Evolutionary conservation across 164 flowering plant species (phyloP), one percentile per base, ranked within the genome.

Genomic region (Magnolia sinica): DNA sequence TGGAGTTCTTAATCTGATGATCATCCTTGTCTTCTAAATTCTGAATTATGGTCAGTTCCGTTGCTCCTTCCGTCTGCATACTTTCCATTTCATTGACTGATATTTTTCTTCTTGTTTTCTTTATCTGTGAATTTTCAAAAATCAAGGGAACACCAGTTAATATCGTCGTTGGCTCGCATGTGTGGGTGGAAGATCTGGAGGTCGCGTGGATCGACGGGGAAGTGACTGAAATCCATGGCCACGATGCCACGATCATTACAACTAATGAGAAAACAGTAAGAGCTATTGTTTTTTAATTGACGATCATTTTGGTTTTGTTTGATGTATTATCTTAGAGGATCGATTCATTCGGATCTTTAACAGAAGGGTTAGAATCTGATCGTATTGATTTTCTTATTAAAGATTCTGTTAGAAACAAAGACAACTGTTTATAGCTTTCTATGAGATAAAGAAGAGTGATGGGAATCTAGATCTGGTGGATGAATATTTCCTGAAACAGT

Each of bases 181-280:
- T 90, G 20, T 93, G 97, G 97, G 85, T 73, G 20, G 97, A 93
- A 79, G 94, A 93, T 82, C 84, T 90, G 24, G 90, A 85, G 74
- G 77, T 18, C 20, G 94, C 97, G 58, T 93, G 97, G 97, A 85
- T 89, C 76, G 92, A 90, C 76, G 95, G 94, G 20, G 88, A 89
- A 79, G 95, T 93, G 20, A 80, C 59, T 67, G 85, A 83, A 74
- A 88, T 93, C 82, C 87, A 84, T 23, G 94, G 93, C 65, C 68
- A 51, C 3, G 73, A 84, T 68, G 93, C 89, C 80, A 88, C 85
- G 81, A 84, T 92, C 64, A 18, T 87, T 49, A 79, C 88, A 5
- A 73, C 89, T 9, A 68, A 77, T 75, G 92, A 87, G 63, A 92
- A 88, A 64, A 90, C 84, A 27, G 95, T 92, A 83, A 86, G 89